A percentile compares a stretch with the other conserved stretches of the same genome.
These are phyloP conservation scores for Globisporangium spinosum DNA, from an alignment of 352 stramenopile species.

Conservation along the genomic window DNA sequence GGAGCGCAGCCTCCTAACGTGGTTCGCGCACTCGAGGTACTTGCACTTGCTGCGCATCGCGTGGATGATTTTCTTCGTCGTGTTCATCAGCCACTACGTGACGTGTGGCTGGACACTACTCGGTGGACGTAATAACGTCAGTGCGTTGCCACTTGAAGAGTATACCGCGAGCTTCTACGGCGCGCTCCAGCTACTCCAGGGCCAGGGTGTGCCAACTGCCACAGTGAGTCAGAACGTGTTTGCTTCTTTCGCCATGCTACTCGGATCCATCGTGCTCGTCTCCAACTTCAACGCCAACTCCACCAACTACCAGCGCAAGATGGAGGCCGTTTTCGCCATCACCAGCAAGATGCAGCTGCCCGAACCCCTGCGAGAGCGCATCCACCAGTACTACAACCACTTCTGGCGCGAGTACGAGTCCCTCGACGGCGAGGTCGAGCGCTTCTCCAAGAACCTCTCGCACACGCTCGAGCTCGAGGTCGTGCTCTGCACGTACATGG, in stretches of 20 bases:
- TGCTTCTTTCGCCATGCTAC: too few relatives aligned
- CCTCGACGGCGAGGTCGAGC: constrained; percentile 45
- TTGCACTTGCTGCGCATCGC: constrained; percentile 35
- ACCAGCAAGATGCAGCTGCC: constrained; percentile 55
- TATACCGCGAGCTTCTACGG: too few relatives aligned
- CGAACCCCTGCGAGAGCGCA: constrained; percentile 40
- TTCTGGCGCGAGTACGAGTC: constrained; percentile 65
- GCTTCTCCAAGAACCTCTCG: constrained; percentile 52
- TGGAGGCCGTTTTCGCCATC: constrained; percentile 54
- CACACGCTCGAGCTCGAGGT: constrained; percentile 66
- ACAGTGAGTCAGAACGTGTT: too few relatives aligned
- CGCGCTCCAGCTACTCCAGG: too few relatives aligned
- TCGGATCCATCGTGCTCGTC: constrained; percentile 48
- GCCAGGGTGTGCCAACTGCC: too few relatives aligned
- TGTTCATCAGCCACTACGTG: too few relatives aligned
- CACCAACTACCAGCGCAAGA: constrained; percentile 61
- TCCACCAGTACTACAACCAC: constrained; percentile 73
- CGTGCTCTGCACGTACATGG: constrained; percentile 69
- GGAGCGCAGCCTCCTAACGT: constrained; percentile 14
- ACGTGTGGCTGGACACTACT: too few relatives aligned
- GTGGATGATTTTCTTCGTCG: constrained; percentile 34
- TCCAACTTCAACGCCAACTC: constrained; percentile 52
- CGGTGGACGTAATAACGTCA: too few relatives aligned
- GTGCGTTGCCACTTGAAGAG: too few relatives aligned
- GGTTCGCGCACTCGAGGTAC: constrained; percentile 33